Conservation (phyloP, 257 asterid species). For the Jacaranda mimosifolia region DNA sequence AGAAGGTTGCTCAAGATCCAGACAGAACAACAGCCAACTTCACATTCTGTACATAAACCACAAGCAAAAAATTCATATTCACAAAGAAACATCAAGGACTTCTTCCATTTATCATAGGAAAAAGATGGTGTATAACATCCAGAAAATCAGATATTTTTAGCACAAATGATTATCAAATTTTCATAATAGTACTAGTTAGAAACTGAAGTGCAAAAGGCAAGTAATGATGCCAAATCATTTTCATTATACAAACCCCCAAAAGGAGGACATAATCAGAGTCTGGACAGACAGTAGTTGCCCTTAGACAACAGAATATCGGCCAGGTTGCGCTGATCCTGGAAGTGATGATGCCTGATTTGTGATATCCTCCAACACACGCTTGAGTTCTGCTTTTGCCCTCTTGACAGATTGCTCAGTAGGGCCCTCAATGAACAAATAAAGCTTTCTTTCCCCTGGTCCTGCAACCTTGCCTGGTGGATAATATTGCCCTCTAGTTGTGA, state of each 20-base stretch:
- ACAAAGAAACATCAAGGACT: background rate
- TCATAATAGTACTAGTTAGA: conserved; percentile 29
- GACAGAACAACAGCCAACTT: conserved; percentile 20
- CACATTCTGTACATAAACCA: conserved; percentile 20
- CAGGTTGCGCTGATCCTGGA: conserved; percentile 94
- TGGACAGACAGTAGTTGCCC: conserved; percentile 24
- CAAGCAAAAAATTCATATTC: conserved; percentile 8
- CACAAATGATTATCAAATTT: conserved; percentile 8
- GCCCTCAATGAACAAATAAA: conserved; percentile 92
- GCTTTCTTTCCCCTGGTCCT: conserved; percentile 85
- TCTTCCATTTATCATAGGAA: background rate
- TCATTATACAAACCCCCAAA: conserved; percentile 14
- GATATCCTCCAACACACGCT: conserved; percentile 91
- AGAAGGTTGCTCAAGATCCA: conserved; percentile 15
- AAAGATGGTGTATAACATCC: background rate
- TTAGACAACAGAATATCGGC: conserved; percentile 79
- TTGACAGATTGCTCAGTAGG: conserved; percentile 91
- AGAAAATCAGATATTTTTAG: background rate
- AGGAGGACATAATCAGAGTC: background rate
- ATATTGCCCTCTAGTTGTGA: conserved; percentile 86
- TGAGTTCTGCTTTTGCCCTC: conserved; percentile 87
- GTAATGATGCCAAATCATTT: conserved; percentile 28
- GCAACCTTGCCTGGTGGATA: conserved; percentile 75
- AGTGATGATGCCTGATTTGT: conserved; percentile 82
- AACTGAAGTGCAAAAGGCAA: conserved; percentile 21